A percentile compares a stretch with the other conserved stretches of the same genome.
These are phyloP conservation scores for Arctium lappa DNA, from an alignment of 129 eudicot genomes.

Conservation along the genomic window DNA sequence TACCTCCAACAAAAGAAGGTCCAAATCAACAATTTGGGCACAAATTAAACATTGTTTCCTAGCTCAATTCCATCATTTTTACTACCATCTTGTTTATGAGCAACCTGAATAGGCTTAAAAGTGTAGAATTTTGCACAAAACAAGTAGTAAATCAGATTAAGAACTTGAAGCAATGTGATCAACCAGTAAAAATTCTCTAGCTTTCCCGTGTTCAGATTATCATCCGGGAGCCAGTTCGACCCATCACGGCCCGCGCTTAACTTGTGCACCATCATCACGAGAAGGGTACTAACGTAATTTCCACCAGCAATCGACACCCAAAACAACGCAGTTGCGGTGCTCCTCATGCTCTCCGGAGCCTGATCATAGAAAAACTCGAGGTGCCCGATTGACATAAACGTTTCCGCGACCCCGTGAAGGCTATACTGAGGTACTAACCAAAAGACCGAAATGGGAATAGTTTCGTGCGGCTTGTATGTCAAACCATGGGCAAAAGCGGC, in stretches of 20 bases:
- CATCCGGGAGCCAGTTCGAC: conserved; percentile 86
- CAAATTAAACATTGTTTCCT: conserved; percentile 37
- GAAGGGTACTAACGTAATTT: conserved; percentile 66
- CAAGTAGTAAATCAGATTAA: conserved; percentile 63
- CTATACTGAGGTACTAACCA: conserved; percentile 82
- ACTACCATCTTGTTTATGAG: conserved; percentile 1
- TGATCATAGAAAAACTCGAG: conserved; percentile 91
- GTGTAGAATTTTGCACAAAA: conserved; percentile 80
- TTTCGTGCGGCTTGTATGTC: conserved; percentile 34
- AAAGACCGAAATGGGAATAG: conserved; percentile 62
- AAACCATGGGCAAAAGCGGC: conserved; percentile 52
- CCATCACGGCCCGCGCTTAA: conserved; percentile 48
- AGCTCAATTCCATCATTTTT: conserved; percentile 52
- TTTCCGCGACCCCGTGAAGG: conserved; percentile 88
- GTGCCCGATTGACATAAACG: conserved; percentile 88
- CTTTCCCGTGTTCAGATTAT: conserved; percentile 66
- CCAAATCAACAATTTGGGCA: not conserved
- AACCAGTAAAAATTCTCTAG: conserved; percentile 86
- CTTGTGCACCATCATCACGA: conserved; percentile 72
- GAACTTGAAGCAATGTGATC: conserved; percentile 64
- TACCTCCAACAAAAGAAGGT: not conserved
- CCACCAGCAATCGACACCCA: conserved; percentile 83
- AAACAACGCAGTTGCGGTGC: conserved; percentile 77
- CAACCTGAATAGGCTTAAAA: conserved; percentile 73
- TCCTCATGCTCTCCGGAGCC: conserved; percentile 96